Percentiles rank a stretch among this genome's conserved stretches.
Conservation (phyloP, 2,329 filamentous ascomycete genomes). For the Calonectria honghensis region DNA sequence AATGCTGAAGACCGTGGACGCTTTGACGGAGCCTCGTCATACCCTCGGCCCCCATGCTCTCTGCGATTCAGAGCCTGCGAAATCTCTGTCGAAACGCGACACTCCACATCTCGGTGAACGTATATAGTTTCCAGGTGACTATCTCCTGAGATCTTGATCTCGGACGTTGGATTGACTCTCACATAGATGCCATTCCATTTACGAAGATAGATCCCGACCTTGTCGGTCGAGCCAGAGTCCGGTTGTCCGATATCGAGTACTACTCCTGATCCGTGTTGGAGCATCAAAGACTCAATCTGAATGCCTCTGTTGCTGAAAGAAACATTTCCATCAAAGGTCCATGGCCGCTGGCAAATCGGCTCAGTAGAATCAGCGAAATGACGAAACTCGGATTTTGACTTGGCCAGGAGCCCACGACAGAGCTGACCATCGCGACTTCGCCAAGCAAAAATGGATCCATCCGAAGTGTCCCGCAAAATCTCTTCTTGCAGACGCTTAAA, state of each 20-base stretch:
- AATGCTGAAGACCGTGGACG: no score
- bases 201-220: background rate
- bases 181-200: background rate
- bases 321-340: background rate
- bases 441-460: background rate
- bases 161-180: background rate
- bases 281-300: background rate
- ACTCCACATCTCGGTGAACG: background rate
- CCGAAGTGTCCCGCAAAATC: background rate
- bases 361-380: background rate
- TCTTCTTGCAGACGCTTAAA: background rate
- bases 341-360: background rate
- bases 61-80: background rate
- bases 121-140: background rate
- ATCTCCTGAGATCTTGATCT: background rate
- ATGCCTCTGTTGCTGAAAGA: background rate
- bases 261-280: background rate
- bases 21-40: background rate
- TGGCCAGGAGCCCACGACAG: background rate
- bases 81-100: background rate
- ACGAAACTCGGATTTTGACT: background rate
- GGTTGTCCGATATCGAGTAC: background rate
- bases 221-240: background rate
- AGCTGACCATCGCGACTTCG: background rate
- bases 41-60: background rate